Conservation (phyloP, 129 eudicot genomes). For the Daucus carota region DNA sequence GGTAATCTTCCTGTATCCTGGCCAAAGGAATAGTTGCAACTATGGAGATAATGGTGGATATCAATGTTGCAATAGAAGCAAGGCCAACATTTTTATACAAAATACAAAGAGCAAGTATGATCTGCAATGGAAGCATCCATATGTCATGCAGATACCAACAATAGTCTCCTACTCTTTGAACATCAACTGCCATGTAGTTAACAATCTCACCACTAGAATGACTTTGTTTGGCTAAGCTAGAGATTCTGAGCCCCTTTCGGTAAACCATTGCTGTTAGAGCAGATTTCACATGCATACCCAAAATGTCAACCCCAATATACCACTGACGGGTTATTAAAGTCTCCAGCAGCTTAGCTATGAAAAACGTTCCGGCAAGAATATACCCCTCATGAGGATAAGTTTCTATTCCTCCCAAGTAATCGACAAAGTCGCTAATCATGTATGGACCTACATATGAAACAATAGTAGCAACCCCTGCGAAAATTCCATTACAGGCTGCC, state of each 20-base stretch:
- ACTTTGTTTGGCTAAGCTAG: slow-evolving; percentile 71
- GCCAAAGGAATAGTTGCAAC: slow-evolving; percentile 78
- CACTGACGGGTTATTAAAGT: slow-evolving; percentile 78
- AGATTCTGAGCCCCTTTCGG: slow-evolving; percentile 66
- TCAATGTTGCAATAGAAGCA: slow-evolving; percentile 63
- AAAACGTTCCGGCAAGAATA: slow-evolving; percentile 69
- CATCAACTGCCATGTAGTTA: slow-evolving; percentile 95
- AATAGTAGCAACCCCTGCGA: slow-evolving; percentile 62
- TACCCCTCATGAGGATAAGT: slow-evolving; percentile 70
- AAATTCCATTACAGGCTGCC: slow-evolving; percentile 68
- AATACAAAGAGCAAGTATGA: slow-evolving; percentile 68
- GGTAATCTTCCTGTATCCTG: slow-evolving; percentile 71
- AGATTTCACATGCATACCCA: slow-evolving; percentile 90
- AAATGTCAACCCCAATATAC: slow-evolving; percentile 88
- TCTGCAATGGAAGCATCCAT: slow-evolving; percentile 91
- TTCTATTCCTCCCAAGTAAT: slow-evolving; percentile 61
- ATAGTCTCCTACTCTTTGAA: slow-evolving; percentile 81
- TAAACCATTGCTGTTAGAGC: slow-evolving; percentile 91
- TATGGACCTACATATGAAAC: slow-evolving; percentile 93
- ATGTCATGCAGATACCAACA: slow-evolving; percentile 88
- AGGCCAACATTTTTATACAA: slow-evolving; percentile 73
- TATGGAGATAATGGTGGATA: slow-evolving; percentile 74
- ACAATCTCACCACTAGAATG: slow-evolving; percentile 93
- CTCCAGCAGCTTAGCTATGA: slow-evolving; percentile 75
- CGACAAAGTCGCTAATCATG: slow-evolving; percentile 82